phyloP scores from a whole-genome alignment of 495 filamentous ascomycete species.

The Aspergillus sclerotioniger region DNA sequence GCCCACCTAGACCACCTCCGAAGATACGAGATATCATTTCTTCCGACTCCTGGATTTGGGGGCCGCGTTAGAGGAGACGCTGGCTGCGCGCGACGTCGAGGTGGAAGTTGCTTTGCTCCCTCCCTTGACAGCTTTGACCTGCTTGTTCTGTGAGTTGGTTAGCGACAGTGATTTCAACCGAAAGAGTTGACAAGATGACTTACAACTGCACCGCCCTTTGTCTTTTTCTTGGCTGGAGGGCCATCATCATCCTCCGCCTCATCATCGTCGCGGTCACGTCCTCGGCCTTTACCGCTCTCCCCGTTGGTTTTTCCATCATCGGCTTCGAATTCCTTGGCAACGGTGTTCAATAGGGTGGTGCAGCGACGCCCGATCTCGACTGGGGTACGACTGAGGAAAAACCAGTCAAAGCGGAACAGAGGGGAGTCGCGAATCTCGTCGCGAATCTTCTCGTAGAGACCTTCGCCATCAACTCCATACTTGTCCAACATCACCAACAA shows the following conservation, averaged over 20 bases:
- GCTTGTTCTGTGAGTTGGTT: constrained; percentile 52
- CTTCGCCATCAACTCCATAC: constrained; percentile 82
- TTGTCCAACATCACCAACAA: constrained; percentile 89
- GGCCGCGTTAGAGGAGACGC: constrained; percentile 52
- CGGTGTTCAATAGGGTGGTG: constrained; percentile 89
- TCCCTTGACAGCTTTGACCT: constrained; percentile 57
- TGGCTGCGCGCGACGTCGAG: constrained; percentile 55
- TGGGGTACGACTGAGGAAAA: constrained; percentile 92
- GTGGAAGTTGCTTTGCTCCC: constrained; percentile 51
- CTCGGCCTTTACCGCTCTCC: constrained; percentile 64
- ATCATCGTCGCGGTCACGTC: constrained; percentile 71
- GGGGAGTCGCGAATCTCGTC: constrained; percentile 93
- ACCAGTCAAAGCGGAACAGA: constrained; percentile 98
- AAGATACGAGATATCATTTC: constrained; percentile 30
- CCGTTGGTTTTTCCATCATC: constrained; percentile 58
- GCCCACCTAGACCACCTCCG: constrained; percentile 1
- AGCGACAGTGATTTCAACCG: constrained; percentile 9
- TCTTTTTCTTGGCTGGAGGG: constrained; percentile 88
- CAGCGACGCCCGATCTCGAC: constrained; percentile 89
- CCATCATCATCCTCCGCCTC: constrained; percentile 71
- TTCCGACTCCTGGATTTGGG: constrained; percentile 51
- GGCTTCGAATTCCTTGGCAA: constrained; percentile 89
- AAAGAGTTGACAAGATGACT: constrained; percentile 19
- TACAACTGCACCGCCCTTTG: constrained; percentile 76
- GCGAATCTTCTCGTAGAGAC: constrained; percentile 79